phyloP scores from a whole-genome alignment of 306 rosid genomes.

The Trifolium subterraneum region DNA sequence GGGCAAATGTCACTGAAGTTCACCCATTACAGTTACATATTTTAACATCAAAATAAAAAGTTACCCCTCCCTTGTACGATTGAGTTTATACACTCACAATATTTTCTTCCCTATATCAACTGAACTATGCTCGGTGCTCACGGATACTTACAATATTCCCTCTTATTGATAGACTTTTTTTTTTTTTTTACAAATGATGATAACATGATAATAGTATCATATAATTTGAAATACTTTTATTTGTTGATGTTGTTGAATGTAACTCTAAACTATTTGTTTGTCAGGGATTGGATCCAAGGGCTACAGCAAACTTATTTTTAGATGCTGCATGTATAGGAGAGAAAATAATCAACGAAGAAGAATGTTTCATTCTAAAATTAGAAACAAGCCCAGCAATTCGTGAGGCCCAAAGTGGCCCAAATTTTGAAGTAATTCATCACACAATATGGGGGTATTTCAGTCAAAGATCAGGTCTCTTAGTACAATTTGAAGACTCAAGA shows the following conservation, averaged over 20 bases:
- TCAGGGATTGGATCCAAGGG: conserved; percentile 92
- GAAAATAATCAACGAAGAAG: conserved; percentile 73
- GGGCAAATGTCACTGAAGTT: no score
- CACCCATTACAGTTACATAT: no score
- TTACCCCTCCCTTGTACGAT: no score
- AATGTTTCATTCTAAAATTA: conserved; percentile 79
- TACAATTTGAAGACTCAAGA: conserved; percentile 88
- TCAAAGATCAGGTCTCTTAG: conserved; percentile 84
- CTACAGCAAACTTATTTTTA: conserved; percentile 77
- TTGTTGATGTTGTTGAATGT: neutral
- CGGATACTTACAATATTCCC: no score
- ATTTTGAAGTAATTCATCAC: conserved; percentile 84
- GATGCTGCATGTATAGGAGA: conserved; percentile 92
- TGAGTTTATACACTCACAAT: no score
- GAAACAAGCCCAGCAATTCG: conserved; percentile 81
- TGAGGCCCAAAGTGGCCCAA: conserved; percentile 69
- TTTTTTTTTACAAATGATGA: no score
- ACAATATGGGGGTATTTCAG: conserved; percentile 94
- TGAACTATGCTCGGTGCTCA: no score
- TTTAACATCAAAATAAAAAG: no score
- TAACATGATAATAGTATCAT: no score
- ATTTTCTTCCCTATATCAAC: no score
- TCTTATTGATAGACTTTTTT: no score
- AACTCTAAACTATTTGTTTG: neutral
- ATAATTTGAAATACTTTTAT: neutral